phyloP scores from a whole-genome alignment of 1,284 basidiomycete species.

The Peniophora sp. region DNA sequence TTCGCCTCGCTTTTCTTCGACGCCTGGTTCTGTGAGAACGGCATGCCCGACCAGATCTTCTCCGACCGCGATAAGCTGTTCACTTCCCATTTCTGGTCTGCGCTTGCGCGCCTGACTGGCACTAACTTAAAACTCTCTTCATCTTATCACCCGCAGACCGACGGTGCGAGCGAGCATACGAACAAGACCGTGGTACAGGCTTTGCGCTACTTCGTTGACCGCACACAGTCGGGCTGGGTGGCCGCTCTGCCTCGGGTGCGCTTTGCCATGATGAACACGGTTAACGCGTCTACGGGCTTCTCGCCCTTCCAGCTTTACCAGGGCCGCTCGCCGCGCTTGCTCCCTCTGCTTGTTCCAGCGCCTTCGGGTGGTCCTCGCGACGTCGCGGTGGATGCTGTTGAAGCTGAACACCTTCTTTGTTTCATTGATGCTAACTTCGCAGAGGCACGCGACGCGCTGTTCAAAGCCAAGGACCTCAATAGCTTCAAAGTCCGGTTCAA shows the following conservation, averaged over 20 bases:
- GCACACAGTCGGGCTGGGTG: constrained; percentile 25
- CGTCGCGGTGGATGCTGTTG: neutral
- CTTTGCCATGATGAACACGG: constrained; percentile 26
- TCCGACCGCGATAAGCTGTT: constrained; percentile 34
- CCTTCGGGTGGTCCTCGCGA: neutral
- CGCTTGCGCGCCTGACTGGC: constrained; percentile 11
- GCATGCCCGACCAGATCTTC: constrained; percentile 29
- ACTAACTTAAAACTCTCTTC: constrained; percentile 11
- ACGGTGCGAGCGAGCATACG: constrained; percentile 11
- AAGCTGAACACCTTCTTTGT: too few species aligned
- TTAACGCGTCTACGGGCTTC: constrained; percentile 15
- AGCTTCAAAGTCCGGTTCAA: too few species aligned
- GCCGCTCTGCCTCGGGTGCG: constrained; percentile 20
- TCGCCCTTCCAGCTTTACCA: constrained; percentile 21
- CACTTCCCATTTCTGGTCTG: constrained; percentile 17
- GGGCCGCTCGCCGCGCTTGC: constrained; percentile 11
- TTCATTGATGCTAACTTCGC: too few species aligned
- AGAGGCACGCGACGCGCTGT: too few species aligned
- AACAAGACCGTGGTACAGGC: constrained; percentile 11
- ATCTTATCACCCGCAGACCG: constrained; percentile 13
- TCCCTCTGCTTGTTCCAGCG: constrained; percentile 7
- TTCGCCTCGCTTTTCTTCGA: constrained; percentile 17
- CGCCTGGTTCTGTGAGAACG: constrained; percentile 25
- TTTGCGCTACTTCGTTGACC: constrained; percentile 12
- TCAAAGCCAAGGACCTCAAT: too few species aligned